Evolutionary conservation across 148 eudicot species (phyloP).

Genomic region (Vaccinium macrocarpon): DNA sequence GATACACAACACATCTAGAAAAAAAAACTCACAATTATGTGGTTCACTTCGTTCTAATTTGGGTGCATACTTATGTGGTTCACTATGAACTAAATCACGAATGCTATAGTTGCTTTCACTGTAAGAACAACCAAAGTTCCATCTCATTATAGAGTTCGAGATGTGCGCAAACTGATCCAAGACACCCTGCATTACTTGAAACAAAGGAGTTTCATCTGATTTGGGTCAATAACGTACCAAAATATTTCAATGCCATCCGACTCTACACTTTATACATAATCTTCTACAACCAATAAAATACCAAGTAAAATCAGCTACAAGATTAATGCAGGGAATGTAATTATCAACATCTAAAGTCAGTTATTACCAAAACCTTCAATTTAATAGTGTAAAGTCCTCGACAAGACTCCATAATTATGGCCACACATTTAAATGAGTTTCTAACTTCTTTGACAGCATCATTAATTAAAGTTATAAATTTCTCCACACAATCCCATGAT

Average conservation of each 20-base stretch:
- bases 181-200: too few species aligned
- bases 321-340: not conserved
- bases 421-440: not conserved
- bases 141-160: too few species aligned
- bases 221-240: not conserved
- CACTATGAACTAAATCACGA: not conserved
- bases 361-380: not conserved
- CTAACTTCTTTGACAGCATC: not conserved
- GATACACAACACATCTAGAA: too few species aligned
- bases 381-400: not conserved
- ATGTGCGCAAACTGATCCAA: too few species aligned
- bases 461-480: not conserved
- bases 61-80: not conserved
- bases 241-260: too few species aligned
- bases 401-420: not conserved
- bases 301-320: not conserved
- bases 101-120: not conserved
- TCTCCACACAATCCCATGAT: slow-evolving; percentile 1
- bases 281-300: not conserved
- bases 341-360: not conserved
- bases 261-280: not conserved
- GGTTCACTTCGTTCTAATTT: too few species aligned
- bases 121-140: not conserved
- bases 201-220: not conserved
- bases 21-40: too few species aligned